phyloP scores from a whole-genome alignment of 202 grass and related monocot genomes.

The Carex arenaria region DNA sequence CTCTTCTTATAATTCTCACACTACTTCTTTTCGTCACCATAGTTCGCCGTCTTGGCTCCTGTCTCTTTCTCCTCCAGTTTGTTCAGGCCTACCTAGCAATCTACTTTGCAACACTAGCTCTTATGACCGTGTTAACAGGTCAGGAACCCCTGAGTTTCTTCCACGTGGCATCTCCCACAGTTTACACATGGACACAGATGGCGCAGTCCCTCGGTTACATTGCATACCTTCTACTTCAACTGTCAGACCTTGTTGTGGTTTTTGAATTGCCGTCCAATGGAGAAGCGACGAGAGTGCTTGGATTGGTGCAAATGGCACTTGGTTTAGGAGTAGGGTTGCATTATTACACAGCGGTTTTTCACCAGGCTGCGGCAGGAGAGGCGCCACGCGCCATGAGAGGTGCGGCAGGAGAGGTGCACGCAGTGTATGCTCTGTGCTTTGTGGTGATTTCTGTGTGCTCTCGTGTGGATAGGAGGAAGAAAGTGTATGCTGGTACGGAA shows the following conservation, averaged over 20 bases:
- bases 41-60: conserved; percentile 52
- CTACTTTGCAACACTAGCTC: conserved; percentile 83
- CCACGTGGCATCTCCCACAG: conserved; percentile 59
- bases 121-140: conserved; percentile 54
- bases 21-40: conserved; percentile 60
- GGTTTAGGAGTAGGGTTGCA: conserved; percentile 66
- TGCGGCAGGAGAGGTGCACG: conserved; percentile 78
- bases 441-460: conserved; percentile 72
- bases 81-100: conserved; percentile 92
- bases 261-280: conserved; percentile 39
- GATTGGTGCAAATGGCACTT: conserved; percentile 72
- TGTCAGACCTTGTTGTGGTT: conserved; percentile 61
- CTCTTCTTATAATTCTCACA: conserved; percentile 48
- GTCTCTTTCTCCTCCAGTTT: conserved; percentile 75
- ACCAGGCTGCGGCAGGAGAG: conserved; percentile 62
- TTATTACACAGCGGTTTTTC: conserved; percentile 88
- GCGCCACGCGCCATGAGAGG: conserved; percentile 56
- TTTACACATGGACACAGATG: conserved; percentile 85
- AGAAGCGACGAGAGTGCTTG: conserved; percentile 46
- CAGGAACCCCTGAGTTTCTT: conserved; percentile 86
- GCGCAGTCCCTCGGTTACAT: conserved; percentile 77
- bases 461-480: conserved; percentile 79
- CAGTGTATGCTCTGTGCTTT: conserved; percentile 75
- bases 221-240: conserved; percentile 70
- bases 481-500: conserved; percentile 45